Base-by-base conservation (phyloP, 2,329 filamentous ascomycete genomes). In the Cryphonectria parasitica region DNA sequence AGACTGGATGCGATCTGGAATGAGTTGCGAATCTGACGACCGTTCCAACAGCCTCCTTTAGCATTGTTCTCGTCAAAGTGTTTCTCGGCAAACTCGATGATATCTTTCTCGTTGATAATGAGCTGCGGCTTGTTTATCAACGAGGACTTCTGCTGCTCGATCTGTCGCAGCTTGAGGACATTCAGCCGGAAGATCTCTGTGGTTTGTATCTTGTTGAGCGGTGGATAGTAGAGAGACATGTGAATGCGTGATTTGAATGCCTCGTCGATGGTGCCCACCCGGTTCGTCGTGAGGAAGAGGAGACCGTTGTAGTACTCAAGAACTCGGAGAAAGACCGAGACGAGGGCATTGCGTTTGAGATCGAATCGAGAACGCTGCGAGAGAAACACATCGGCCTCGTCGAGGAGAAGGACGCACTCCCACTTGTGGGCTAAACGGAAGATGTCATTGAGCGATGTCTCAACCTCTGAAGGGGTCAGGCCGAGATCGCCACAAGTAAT, bases 301-400 rank as follows among this genome's bases (percentile, higher is more conserved):
- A 81, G 77, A 0, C 80, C 80, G 1, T 72, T 68, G 56, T 78
- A 80, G 69, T 80, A 83, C 39, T 72, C 70, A 5, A 72, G 61
- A 17, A 65, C 61, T 6, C 61, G 60, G 15, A 71, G n/a, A 28
- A 71, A 71, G 52, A 71, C 80, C 75, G 73, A 81, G 73, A n/a
- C 79, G 67, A 71, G 74, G 70, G 65, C 80, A 76, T 72, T 82
- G 73, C 77, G 80, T 74, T 70, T 70, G 11, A 77, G 61, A 52
- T 79, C 74, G 10, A 69, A 67, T 5, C 64, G 64, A 3, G 69
- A 70, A 5, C 78, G 68, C 66, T 74, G 71, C 11, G 75, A 73
- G n/a, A 84, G 79, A 74, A 84, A 84, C n/a, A 83, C 80, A 25
- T 84, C 83, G 0, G 80, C 79, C 64, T 83, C 80, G 8, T 81